Conservation (phyloP, 2,329 filamentous ascomycete species). For the Tetracladium maxilliforme region DNA sequence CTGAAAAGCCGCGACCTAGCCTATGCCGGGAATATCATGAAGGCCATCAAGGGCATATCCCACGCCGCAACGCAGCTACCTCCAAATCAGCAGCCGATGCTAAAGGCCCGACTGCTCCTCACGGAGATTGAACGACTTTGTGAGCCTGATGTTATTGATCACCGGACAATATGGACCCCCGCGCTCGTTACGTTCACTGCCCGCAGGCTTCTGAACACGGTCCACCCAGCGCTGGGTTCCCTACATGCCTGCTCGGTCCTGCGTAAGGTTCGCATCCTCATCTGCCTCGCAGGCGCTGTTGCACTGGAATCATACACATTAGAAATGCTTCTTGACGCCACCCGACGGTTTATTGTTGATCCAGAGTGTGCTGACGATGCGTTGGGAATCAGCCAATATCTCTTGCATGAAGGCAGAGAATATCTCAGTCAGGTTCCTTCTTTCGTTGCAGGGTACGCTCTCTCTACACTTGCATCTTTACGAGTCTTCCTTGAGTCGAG, state of each 20-base stretch:
- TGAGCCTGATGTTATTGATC: too few species aligned
- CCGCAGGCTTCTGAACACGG: conserved; percentile 64
- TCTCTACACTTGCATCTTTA: conserved; percentile 69
- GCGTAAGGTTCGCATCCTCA: conserved; percentile 68
- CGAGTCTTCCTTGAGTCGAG: conserved; percentile 60
- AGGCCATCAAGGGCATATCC: conserved; percentile 53
- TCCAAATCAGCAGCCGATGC: conserved; percentile 73
- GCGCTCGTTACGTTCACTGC: conserved; percentile 60
- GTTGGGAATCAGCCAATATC: conserved; percentile 72
- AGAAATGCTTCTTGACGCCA: conserved; percentile 76
- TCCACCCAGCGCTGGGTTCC: conserved; percentile 72
- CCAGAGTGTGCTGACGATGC: conserved; percentile 83
- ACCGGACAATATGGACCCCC: conserved; percentile 53
- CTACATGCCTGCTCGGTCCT: conserved; percentile 77
- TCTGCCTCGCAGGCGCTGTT: conserved; percentile 60
- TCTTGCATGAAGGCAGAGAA: conserved; percentile 51
- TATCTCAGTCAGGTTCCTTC: conserved; percentile 53
- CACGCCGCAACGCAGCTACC: conserved; percentile 53
- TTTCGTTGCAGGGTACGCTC: conserved; percentile 67
- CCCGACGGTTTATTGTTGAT: conserved; percentile 67
- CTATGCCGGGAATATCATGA: conserved; percentile 48
- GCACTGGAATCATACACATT: conserved; percentile 70
- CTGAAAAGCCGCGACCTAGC: conserved; percentile 39
- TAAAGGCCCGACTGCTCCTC: conserved; percentile 62
- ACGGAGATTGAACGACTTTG: conserved; percentile 70